These are phyloP conservation scores for Acanthamoeba lenticulata DNA, from an alignment of 208 protist genomes.

Conservation along the genomic window DNA sequence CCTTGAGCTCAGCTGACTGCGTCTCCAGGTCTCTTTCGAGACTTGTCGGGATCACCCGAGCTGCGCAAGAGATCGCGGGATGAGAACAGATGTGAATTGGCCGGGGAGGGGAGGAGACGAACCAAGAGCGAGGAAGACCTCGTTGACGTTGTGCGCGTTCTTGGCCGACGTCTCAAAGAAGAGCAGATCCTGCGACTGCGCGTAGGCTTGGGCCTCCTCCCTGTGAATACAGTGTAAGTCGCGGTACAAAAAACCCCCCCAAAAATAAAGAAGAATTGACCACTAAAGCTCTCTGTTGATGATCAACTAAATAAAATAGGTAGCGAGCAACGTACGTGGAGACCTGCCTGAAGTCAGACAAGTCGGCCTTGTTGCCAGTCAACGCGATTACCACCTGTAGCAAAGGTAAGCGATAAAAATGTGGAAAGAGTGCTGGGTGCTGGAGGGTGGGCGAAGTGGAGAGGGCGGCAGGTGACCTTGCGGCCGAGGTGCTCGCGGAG, in stretches of 20 bases:
- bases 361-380: conserved; percentile 81
- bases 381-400: conserved; percentile 79
- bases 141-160: conserved; percentile 89
- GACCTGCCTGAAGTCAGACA: conserved; percentile 75
- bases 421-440: not conserved
- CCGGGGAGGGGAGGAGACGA: not conserved
- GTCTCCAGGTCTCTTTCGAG: conserved; percentile 10
- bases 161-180: conserved; percentile 94
- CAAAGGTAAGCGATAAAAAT: not conserved
- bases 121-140: conserved; percentile 90
- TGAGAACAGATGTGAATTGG: not conserved
- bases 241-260: too few relatives aligned
- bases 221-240: too few relatives aligned
- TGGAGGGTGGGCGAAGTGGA: not conserved
- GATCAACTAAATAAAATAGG: not conserved
- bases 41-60: not conserved
- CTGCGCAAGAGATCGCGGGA: not conserved
- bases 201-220: conserved; percentile 92
- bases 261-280: too few relatives aligned
- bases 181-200: conserved; percentile 89
- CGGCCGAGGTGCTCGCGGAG: conserved; percentile 72
- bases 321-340: conserved; percentile 15
- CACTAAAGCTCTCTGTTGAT: too few relatives aligned
- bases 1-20: conserved; percentile 31
- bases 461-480: not conserved